Evolutionary conservation across 1,284 basidiomycete genomes (phyloP), one percentile per base, ranked within the genome.

Genomic region (Exobasidium rhododendri): DNA sequence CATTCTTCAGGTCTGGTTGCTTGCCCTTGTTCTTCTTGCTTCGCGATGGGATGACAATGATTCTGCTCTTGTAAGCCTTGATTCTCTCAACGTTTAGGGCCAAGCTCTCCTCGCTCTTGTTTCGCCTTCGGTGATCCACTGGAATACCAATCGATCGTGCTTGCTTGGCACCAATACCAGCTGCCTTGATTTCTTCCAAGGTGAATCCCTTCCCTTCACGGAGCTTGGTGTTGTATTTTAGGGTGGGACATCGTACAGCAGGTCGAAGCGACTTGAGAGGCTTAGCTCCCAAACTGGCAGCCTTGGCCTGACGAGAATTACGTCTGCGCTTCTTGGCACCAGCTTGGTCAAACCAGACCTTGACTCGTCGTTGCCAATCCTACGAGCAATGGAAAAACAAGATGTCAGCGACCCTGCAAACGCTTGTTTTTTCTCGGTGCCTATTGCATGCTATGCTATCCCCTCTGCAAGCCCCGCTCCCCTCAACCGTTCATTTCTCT

Each of bases 321-420:
- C 96, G 91, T 82, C 96, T 87, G 82, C 92, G 89, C 83, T 94
- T 90, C 85, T 98, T 98, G 83, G 91, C 90, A 64, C 94, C 96
- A 69, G 94, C 92, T 84, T 98, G 96, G 86, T 98, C 91, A 82
- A 98, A 98, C 94, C 94, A 94, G 81, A 91, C 94, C 83, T 89
- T 89, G 80, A 96, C 92, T 75, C 88, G 88, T 81, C 88, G 86
- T 83, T 94, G 90, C 78, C 76, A 78, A 66, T 75, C 75, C 57
- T 58, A 43, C 52, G 11, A 32, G 29, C 22, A 26, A 24, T 35
- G 10, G 14, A 26, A 44, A 52, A 47, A n/a, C 4, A 6, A 13
- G 6, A 6, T 50, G 13, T 7, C 17, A 28, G 17, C 47, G 17
- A 7, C 47, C 24, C 6, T 50, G 22, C 47, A n/a, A 7, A 7